These are phyloP conservation scores for Candida cerambycidarum DNA, from an alignment of 805 yeast species.

Conservation along the genomic window DNA sequence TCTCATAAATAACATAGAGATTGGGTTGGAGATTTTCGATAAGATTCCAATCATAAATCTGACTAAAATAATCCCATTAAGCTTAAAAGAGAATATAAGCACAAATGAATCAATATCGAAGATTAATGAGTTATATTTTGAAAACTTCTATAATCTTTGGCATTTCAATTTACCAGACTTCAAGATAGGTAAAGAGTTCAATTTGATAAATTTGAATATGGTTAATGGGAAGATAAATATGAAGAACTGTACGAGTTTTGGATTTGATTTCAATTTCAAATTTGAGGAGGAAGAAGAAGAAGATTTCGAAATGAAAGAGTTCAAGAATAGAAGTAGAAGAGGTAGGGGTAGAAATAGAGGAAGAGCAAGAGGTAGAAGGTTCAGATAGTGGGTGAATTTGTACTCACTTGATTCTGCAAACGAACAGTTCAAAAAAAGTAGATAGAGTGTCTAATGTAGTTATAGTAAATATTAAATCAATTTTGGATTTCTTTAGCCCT, in stretches of 20 bases:
- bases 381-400: neutral
- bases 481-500: too few relatives aligned
- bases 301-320: constrained; percentile 15
- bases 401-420: neutral
- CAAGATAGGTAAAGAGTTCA: constrained; percentile 16
- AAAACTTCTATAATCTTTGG: constrained; percentile 73
- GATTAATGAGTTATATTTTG: constrained; percentile 59
- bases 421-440: too few relatives aligned
- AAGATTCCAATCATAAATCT: constrained; percentile 51
- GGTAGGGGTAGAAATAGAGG: constrained; percentile 19
- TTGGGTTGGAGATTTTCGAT: constrained; percentile 63
- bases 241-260: constrained; percentile 51
- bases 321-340: constrained; percentile 16
- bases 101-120: constrained; percentile 19
- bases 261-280: constrained; percentile 61
- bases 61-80: constrained; percentile 43
- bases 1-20: constrained; percentile 46
- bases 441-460: too few relatives aligned
- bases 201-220: constrained; percentile 46
- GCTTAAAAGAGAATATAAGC: constrained; percentile 28
- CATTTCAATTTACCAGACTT: constrained; percentile 71
- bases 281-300: constrained; percentile 14
- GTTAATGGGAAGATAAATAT: constrained; percentile 49
- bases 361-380: constrained; percentile 11
- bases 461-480: too few relatives aligned